Conservation (phyloP, 2,329 filamentous ascomycete genomes). For the Hypoxylon sp. region DNA sequence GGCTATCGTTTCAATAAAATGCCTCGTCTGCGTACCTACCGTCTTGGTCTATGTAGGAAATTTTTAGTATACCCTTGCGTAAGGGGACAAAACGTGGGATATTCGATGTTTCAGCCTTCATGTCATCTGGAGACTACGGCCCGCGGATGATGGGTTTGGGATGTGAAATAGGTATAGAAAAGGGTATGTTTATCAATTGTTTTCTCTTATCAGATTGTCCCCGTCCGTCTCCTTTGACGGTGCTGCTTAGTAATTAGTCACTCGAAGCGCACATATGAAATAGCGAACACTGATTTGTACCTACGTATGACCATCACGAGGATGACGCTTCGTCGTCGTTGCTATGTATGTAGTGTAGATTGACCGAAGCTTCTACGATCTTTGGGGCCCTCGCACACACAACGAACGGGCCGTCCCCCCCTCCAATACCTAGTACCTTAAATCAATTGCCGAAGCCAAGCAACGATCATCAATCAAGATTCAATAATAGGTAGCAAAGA, state of each 20-base stretch:
- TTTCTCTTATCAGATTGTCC: conserved; percentile 10
- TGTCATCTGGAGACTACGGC: conserved; percentile 1
- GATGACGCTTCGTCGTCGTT: neutral
- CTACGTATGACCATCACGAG: conserved; percentile 6
- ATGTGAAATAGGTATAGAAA: conserved; percentile 20
- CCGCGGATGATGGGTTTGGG: conserved; percentile 11
- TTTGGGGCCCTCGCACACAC: conserved; percentile 1
- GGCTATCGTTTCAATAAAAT: conserved; percentile 43
- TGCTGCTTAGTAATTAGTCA: conserved; percentile 21
- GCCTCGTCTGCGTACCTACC: conserved; percentile 28
- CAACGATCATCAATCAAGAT: conserved; percentile 22
- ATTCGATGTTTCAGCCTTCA: conserved; percentile 37
- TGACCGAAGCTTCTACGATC: conserved; percentile 22
- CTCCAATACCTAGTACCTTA: conserved; percentile 4
- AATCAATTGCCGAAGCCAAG: conserved; percentile 44
- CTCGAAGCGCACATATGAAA: neutral
- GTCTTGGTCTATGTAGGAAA: conserved; percentile 18
- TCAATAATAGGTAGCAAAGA: conserved; percentile 6
- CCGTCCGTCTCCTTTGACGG: neutral
- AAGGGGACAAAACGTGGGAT: conserved; percentile 38
- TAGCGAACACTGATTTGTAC: conserved; percentile 9
- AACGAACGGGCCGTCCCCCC: conserved; percentile 23
- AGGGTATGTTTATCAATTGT: conserved; percentile 6
- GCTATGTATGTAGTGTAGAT: conserved; percentile 25
- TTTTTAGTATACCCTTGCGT: conserved; percentile 26